Evolutionary conservation across 192 early-diverging fungal species (phyloP).

Genomic region (Backusella macrospora): DNA sequence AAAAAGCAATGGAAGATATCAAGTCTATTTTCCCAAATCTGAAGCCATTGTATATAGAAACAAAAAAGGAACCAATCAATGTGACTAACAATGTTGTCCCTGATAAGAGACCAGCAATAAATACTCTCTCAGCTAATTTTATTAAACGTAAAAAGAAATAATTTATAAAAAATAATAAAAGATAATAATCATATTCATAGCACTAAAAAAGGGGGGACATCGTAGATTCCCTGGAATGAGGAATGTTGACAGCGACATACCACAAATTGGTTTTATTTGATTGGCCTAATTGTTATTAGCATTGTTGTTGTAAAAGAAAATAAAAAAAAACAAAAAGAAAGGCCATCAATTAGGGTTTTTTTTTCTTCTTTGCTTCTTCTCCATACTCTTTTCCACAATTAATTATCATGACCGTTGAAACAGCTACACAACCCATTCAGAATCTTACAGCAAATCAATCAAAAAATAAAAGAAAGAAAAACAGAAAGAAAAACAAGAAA

Average conservation of each 20-base stretch:
- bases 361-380: not conserved
- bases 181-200: not conserved
- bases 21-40: constrained; percentile 3
- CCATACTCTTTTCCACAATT: not conserved
- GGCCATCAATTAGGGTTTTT: not conserved
- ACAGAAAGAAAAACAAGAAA: constrained; percentile 11
- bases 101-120: constrained; percentile 4
- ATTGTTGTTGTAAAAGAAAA: not conserved
- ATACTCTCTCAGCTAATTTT: constrained; percentile 1
- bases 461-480: constrained; percentile 6
- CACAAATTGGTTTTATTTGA: not conserved
- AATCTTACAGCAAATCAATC: not conserved
- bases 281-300: not conserved
- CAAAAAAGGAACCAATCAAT: not conserved
- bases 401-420: not conserved
- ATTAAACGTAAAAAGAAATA: constrained; percentile 13
- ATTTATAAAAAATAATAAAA: not conserved
- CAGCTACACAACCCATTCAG: not conserved
- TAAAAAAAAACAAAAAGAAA: too few species aligned
- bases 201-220: not conserved
- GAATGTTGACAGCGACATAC: constrained; percentile 15
- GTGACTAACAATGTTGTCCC: not conserved
- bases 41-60: not conserved
- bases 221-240: constrained; percentile 10
- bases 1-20: constrained; percentile 1